Conservation (phyloP, 148 eudicot genomes). For the Heliamphora exappendiculata region DNA sequence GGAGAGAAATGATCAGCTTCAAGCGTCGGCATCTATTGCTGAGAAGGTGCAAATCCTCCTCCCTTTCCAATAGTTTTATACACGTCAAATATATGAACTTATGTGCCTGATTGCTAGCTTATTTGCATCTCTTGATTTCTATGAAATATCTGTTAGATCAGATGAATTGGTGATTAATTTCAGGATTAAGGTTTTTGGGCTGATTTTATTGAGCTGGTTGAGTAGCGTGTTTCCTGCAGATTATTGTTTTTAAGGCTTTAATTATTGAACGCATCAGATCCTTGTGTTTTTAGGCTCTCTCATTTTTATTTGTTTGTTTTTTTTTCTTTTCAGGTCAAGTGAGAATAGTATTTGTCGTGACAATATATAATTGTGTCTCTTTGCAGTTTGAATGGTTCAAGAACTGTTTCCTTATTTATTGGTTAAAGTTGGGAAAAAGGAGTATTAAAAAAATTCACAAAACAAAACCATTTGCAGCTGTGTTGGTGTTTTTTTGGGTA, state of each 20-base stretch:
- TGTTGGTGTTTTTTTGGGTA: neutral
- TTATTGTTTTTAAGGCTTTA: conserved; percentile 9
- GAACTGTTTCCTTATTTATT: conserved; percentile 28
- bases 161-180: conserved; percentile 11
- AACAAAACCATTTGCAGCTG: neutral
- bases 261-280: conserved; percentile 5
- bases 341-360: conserved; percentile 7
- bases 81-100: neutral
- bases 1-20: conserved; percentile 60
- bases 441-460: neutral
- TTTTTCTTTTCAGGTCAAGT: conserved; percentile 30
- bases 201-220: conserved; percentile 5
- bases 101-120: neutral
- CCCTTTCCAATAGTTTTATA: neutral
- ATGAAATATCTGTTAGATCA: conserved; percentile 10
- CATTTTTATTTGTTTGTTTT: conserved; percentile 30
- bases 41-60: conserved; percentile 42
- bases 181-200: conserved; percentile 10
- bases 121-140: neutral
- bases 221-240: conserved; percentile 3
- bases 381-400: conserved; percentile 34
- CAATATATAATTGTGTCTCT: conserved; percentile 4
- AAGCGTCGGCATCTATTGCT: conserved; percentile 51
- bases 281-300: conserved; percentile 22
- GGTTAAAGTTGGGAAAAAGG: neutral